Conservation (phyloP, 371 early-diverging fungal species). For the Apophysomyces variabilis region DNA sequence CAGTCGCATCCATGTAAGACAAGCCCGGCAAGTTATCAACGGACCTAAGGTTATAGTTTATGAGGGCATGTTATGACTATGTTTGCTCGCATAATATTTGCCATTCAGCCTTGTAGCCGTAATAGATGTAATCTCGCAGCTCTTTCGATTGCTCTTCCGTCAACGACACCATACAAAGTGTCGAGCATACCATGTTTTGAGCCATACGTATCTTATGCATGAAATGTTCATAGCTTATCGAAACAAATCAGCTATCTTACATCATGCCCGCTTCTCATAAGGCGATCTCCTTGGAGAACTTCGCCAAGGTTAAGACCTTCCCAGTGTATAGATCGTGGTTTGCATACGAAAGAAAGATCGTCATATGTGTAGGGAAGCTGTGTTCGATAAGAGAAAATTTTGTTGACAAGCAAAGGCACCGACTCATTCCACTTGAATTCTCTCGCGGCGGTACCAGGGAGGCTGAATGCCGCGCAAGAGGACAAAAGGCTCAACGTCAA, state of each 20-base stretch:
- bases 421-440: slow-evolving; percentile 61
- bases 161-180: slow-evolving; percentile 48
- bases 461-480: slow-evolving; percentile 60
- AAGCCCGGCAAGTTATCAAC: slow-evolving; percentile 66
- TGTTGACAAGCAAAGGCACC: slow-evolving; percentile 76
- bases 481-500: neutral
- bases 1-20: neutral
- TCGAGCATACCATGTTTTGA: slow-evolving; percentile 47
- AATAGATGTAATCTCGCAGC: slow-evolving; percentile 49
- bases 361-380: slow-evolving; percentile 76
- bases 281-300: slow-evolving; percentile 84
- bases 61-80: neutral
- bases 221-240: neutral
- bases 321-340: slow-evolving; percentile 46
- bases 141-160: slow-evolving; percentile 42
- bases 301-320: slow-evolving; percentile 76
- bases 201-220: slow-evolving; percentile 7
- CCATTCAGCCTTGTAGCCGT: slow-evolving; percentile 64
- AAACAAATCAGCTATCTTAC: slow-evolving; percentile 26
- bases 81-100: neutral
- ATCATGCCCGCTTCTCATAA: slow-evolving; percentile 58
- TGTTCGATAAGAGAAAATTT: slow-evolving; percentile 66
- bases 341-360: slow-evolving; percentile 74
- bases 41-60: slow-evolving; percentile 41
- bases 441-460: slow-evolving; percentile 76